Percentiles rank a stretch among this genome's conserved stretches.
Evolutionary conservation across 1,284 basidiomycete species (phyloP).

Genomic region (Takashimella tepidaria): DNA sequence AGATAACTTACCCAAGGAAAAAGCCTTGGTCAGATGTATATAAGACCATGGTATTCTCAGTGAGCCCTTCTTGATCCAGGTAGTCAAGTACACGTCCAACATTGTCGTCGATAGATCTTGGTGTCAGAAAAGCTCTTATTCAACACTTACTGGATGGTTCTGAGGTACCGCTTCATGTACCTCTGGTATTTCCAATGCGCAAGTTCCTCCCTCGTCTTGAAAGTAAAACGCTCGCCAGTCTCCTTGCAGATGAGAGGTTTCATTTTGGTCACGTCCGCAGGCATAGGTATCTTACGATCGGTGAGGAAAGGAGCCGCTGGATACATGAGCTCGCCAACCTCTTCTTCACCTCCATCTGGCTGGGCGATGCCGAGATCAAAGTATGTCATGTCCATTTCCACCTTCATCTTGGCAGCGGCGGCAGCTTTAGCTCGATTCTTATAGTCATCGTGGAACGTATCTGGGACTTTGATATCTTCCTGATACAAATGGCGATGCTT

Average conservation of each 20-base stretch:
- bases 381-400: constrained; percentile 22
- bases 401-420: constrained; percentile 23
- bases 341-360: constrained; percentile 19
- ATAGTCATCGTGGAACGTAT: constrained; percentile 25
- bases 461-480: constrained; percentile 20
- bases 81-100: constrained; percentile 21
- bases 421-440: constrained; percentile 23
- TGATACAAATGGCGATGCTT: constrained; percentile 22
- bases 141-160: constrained; percentile 23
- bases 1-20: constrained; percentile 13
- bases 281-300: constrained; percentile 17
- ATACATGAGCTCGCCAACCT: constrained; percentile 8
- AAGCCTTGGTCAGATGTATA: constrained; percentile 25
- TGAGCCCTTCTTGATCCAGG: constrained; percentile 14
- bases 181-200: constrained; percentile 22
- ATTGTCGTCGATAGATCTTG: constrained; percentile 24
- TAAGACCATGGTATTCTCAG: constrained; percentile 20
- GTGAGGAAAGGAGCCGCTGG: not conserved
- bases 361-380: constrained; percentile 19
- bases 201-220: constrained; percentile 18
- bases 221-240: constrained; percentile 17
- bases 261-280: constrained; percentile 15
- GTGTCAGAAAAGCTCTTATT: no score
- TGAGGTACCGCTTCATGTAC: constrained; percentile 26
- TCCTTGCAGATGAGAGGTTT: constrained; percentile 13